Evolutionary conservation across 2,329 filamentous ascomycete species (phyloP), one percentile per base, ranked within the genome.

Genomic region (Fusarium cyanostomum): DNA sequence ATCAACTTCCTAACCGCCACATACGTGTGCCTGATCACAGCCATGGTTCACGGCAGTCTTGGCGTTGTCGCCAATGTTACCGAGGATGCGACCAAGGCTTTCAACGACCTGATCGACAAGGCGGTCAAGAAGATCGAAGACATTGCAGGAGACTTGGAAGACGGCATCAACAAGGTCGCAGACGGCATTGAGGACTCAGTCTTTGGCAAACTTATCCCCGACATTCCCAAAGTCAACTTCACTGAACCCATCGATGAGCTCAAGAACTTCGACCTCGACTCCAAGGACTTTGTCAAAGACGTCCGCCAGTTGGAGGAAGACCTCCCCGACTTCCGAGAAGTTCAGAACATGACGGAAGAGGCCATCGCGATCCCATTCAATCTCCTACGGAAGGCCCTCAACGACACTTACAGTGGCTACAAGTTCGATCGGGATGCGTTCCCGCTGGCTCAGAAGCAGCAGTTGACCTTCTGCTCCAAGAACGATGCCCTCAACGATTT

Each of bases 1-100:
- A 93, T 99, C 80, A 92, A 96, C 75, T 89, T 97, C 79, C 85
- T 97, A 78, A 94, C 92, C 39, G 90, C 89, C 46, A 97, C 93
- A 13, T 97, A 97, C 73, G 84, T 92, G 66, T 99, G 95, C 73
- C 84, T 99, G 49, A 92, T 96, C 73, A 92, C 92, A 27, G 86
- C 96, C 63, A 88, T 92, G 43, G 84, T 97, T 53, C 86, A 90
- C 63, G 92, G 92, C 62, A 91, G 88, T 70, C 81, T 97, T 48
- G 87, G 92, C 48, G 88, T 89, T 39, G 91, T 83, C 6, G 78
- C 82, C 11, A 76, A 83, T 46, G 76, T 80, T 10, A 81, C 86
- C 57, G 81, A 86, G 66, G 76, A 81, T n/a, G 82, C 79, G 10
- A 83, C 85, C 38, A 74, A 80, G 38, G 76, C 74, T 9, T 81